Base-by-base conservation (phyloP, 2,329 filamentous ascomycete genomes). In the Claviceps maximensis region DNA sequence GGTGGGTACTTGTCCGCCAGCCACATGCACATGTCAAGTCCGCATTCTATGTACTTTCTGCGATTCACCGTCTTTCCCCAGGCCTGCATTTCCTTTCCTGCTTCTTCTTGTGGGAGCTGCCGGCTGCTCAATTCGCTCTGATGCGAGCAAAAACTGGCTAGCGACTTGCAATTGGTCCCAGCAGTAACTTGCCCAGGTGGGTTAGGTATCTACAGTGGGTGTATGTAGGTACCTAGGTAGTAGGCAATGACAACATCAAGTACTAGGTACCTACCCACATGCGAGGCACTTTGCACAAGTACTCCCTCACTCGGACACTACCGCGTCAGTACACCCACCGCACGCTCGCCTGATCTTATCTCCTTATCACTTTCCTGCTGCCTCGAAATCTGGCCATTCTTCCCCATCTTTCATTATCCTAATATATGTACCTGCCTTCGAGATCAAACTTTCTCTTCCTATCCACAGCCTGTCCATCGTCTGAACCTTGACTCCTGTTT, bases 401-500 rank as follows among this genome's bases (percentile, higher is more conserved):
- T 42, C 27, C 27, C 25, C 53, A 41, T n/a, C 45, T n/a, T 47
- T 44, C 48, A 44, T 47, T 52, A 46, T 54, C 49, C 51, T 38
- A 47, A 42, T 31, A 33, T 50, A 23, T 49, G n/a, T 31, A 29
- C 23, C 33, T 33, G 46, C 38, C 19, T 21, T 21, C 38, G 31
- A 46, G 49, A 46, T 38, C 45, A 49, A 40, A 46, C 29, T 13
- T 27, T 19, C 27, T 23, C 23, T 33, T 31, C 40, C 15, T 29
- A 21, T 27, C 21, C 33, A 42, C 46, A 47, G 33, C 53, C 40
- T 47, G 21, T 15, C 50, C 13, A 29, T 27, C 53, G 45, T n/a
- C 12, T 33, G 33, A 13, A 42, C 23, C 31, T 36, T 36, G 2
- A 51, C 9, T 23, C 19, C 45, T n/a, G 8, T 47, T 31, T 8